These are phyloP conservation scores for Alternaria sp. DNA, from an alignment of 2,329 filamentous ascomycete genomes.

Conservation along the genomic window DNA sequence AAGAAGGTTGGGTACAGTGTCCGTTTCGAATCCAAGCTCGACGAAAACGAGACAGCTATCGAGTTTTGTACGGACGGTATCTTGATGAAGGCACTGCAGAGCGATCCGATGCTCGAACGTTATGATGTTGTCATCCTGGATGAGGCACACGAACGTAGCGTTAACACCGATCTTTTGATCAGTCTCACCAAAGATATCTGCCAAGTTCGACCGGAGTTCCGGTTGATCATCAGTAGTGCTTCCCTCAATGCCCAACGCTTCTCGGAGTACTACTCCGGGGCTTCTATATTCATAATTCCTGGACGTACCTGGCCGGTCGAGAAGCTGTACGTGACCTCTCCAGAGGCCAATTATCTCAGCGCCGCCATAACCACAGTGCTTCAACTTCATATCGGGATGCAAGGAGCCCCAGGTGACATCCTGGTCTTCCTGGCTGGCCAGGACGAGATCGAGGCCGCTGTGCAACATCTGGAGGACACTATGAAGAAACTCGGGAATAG, in stretches of 20 bases:
- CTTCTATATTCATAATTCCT: conserved; percentile 93
- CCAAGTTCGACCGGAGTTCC: conserved; percentile 81
- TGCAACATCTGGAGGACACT: conserved; percentile 84
- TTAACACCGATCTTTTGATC: conserved; percentile 89
- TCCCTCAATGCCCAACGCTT: conserved; percentile 96
- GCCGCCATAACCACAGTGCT: conserved; percentile 93
- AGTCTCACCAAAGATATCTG: conserved; percentile 89
- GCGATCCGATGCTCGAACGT: conserved; percentile 75
- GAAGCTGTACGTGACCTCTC: conserved; percentile 56
- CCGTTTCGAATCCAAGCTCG: conserved; percentile 89
- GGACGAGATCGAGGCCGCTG: conserved; percentile 91
- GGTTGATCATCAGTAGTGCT: conserved; percentile 89
- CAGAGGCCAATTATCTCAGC: conserved; percentile 91
- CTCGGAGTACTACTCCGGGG: conserved; percentile 81
- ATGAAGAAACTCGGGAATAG: conserved; percentile 84
- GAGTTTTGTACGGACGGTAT: too few relatives aligned
- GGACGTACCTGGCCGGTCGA: conserved; percentile 56
- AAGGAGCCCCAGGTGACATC: conserved; percentile 74
- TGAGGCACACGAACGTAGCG: conserved; percentile 92
- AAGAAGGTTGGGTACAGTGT: conserved; percentile 95
- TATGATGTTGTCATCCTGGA: conserved; percentile 96
- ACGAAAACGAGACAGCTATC: too few relatives aligned
- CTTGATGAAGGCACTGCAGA: too few relatives aligned
- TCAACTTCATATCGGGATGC: conserved; percentile 87
- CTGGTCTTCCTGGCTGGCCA: conserved; percentile 94